Evolutionary conservation across 2,329 filamentous ascomycete species (phyloP), one percentile per base, ranked within the genome.

Genomic region (Botrytis paeoniae): DNA sequence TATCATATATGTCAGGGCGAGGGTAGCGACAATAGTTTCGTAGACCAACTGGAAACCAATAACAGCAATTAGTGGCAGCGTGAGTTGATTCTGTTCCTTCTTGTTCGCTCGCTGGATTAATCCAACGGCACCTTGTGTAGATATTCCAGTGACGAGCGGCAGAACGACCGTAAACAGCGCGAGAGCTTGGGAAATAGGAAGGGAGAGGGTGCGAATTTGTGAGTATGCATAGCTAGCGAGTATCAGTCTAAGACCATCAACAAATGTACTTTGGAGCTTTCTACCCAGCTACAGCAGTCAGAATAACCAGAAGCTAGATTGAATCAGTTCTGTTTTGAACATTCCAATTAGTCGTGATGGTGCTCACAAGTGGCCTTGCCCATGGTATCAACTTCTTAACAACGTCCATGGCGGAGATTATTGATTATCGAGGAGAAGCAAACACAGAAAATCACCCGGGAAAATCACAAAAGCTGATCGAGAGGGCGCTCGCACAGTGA

Each of bases 1-100:
- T 7, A 79, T 57, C 20, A 80, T 79, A 71, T 80, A 74, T 29
- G 79, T 79, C 69, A 80, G 69, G 1, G 79, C 78, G 4, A 80
- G 74, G 3, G 79, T 81, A 29, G 74, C 79, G 35, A 81, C 73
- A 35, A 79, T 66, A 2, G 78, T 81, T 69, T 81, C 80, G 74
- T 80, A 80, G n/a, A 80, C 76, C 25, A 80, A 73, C 59, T 80
- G 78, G 59, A 80, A 78, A 29, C 78, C 76, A 57, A 81, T 75
- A 41, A 81, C 74, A 41, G 76, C 78, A 61, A 80, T 75, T 8
- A 80, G 75, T 8, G 79, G 78, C 14, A 79, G 73, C 10, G 77
- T 78, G 51, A 79, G 75, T 63, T 76, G 75, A 61, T 76, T 76
- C 66, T 76, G 76, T 35, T 78, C 73, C 12, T 74, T 75, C n/a